Base-by-base conservation (phyloP, 352 stramenopile species). In the Peronospora tabacina region DNA sequence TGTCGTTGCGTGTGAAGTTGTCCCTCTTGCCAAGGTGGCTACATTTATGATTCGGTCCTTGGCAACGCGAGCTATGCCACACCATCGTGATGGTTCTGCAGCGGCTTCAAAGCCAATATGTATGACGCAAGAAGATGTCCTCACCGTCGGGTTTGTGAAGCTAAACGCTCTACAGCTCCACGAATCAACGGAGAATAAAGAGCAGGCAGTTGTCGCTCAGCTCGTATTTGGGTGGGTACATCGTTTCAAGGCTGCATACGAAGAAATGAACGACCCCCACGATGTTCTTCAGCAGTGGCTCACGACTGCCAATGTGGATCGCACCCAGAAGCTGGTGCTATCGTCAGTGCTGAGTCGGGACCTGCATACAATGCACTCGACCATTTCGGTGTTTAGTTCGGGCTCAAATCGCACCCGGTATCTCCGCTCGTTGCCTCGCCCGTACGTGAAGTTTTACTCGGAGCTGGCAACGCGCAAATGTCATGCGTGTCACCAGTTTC, bases 361-460 rank as follows among this genome's bases (percentile, higher is more conserved):
- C 37, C 54, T 93, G 49, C 76, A 90, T 48, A 88, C 77, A 11
- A 79, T 87, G 44, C 74, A 90, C 50, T 85, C 77, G 24, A 81
- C 74, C 20, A 72, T 93, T 52, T 89, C 75, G 12, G 68, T 87
- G 5, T 75, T 74, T n/a, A 71, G 58, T 17, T 88, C 79, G 7
- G 76, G 72, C 1, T 55, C 68, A 12, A 85, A 72, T 42, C 79
- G 82, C 37, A 90, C 73, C 7, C 63, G 67, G 16, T 94, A 87
- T 49, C 48, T 94, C 37, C 69, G 76, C 10, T 81, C 74, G 13
- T 50, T 94, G 24, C 82, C 82, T 4, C 72, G 75, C 9, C 62
- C 80, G 30, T 94, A 91, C 53, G 78, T 87, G 13, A 85, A 89
- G 36, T 87, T 94, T 33, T 94, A 94, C 68, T 80, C 82, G 11